Evolutionary conservation across 2,329 filamentous ascomycete genomes (phyloP).

Genomic region (Nemania abortiva): DNA sequence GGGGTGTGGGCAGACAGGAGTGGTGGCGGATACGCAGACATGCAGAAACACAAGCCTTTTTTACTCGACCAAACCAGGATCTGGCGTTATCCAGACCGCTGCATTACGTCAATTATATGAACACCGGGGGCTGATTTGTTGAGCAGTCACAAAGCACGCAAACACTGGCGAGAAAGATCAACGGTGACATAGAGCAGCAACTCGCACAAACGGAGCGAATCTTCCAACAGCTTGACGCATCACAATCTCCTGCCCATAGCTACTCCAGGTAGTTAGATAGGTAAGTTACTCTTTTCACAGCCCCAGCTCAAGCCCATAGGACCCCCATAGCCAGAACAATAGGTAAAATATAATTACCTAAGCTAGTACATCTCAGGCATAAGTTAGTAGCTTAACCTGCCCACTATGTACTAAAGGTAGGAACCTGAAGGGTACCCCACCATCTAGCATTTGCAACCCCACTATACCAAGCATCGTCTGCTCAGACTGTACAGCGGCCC

Average conservation of each 20-base stretch:
- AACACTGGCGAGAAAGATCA: constrained; percentile 19
- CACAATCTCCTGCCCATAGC: neutral
- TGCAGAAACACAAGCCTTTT: constrained; percentile 21
- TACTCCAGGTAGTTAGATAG: neutral
- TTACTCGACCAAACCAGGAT: constrained; percentile 28
- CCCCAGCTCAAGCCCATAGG: neutral
- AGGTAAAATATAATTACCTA: constrained; percentile 11
- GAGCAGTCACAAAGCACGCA: constrained; percentile 33
- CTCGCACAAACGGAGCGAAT: constrained; percentile 8
- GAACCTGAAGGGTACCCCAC: constrained; percentile 27
- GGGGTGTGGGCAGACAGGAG: constrained; percentile 18
- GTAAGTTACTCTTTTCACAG: neutral
- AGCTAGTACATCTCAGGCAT: constrained; percentile 26
- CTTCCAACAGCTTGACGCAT: neutral
- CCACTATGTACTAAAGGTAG: constrained; percentile 22
- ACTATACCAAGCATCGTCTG: constrained; percentile 19
- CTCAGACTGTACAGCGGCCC: constrained; percentile 7
- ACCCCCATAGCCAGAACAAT: neutral
- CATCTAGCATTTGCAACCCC: constrained; percentile 22
- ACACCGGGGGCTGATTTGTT: constrained; percentile 34
- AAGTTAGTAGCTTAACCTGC: constrained; percentile 25
- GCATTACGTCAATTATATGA: constrained; percentile 50
- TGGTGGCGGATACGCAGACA: constrained; percentile 23
- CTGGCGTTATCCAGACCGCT: constrained; percentile 30
- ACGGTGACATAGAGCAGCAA: constrained; percentile 6